Evolutionary conservation across 2,329 filamentous ascomycete species (phyloP), one percentile per base, ranked within the genome.

Genomic region (Capronia epimyces): DNA sequence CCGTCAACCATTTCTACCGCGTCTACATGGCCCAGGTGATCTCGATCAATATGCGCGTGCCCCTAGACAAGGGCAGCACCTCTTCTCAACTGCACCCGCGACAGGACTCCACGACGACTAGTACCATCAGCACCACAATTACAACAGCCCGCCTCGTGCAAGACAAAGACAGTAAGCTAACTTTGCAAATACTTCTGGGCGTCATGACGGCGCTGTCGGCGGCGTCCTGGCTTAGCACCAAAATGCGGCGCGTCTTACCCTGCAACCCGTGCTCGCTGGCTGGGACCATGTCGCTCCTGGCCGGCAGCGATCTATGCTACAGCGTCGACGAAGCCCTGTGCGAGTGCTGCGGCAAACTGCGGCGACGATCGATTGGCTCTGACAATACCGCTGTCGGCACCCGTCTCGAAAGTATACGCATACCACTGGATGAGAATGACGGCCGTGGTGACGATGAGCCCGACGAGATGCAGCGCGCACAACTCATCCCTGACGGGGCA

Each of bases 11-110:
- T 16, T 57, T 59, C 31, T 62, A 62, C 40, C 43, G 50, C 15
- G 44, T 53, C 15, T 62, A 60, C 46, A 62, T 62, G 60, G 58
- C 60, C 15, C 58, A 62, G 46, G 56, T 52, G 27, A 59, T 60
- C 50, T 56, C 56, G 18, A 40, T 52, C 21, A 59, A 60, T 46
- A 58, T 62, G 53, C 58, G 58, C 29, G 20, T 27, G 6, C 41
- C 45, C 5, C 22, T 43, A 15, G 41, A 47, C n/a, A 43, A 41
- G 10, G n/a, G 18, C 22, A 44, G 22, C 37, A 45, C 20, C 12
- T 43, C 49, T 9, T 49, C 43, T n/a, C 52, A 41, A 12, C 48
- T 53, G n/a, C 15, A 18, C 8, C 49, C 37, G 24, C 47, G 52
- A 16, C 53, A 56, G 31, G 29, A 13, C 20, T 42, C 48, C 13